Conservation (phyloP, 768 basidiomycete genomes). For the Suillus placidus region DNA sequence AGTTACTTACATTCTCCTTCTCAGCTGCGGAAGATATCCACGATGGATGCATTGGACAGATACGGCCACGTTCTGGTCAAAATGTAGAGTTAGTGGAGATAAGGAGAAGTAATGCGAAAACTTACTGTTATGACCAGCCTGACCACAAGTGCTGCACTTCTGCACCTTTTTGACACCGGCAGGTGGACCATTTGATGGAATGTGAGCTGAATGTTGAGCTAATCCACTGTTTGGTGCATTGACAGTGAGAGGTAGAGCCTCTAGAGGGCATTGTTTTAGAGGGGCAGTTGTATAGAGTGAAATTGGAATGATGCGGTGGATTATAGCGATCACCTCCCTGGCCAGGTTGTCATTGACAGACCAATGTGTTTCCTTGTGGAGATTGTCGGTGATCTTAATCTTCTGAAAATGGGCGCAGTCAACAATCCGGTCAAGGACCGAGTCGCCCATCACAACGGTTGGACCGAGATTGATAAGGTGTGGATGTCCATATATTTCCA, state of each 20-base stretch:
- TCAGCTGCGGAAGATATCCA: too few species aligned
- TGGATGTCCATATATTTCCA: conserved; percentile 8
- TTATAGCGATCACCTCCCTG: conserved; percentile 3
- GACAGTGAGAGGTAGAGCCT: background rate
- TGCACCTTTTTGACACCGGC: background rate
- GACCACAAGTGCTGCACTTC: conserved; percentile 12
- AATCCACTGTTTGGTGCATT: background rate
- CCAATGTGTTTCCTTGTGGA: conserved; percentile 27
- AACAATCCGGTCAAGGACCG: conserved; percentile 22
- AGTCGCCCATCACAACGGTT: conserved; percentile 20
- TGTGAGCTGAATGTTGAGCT: too few species aligned
- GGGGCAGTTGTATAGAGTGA: background rate
- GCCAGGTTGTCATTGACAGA: background rate
- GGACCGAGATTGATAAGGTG: conserved; percentile 16
- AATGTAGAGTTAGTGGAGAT: too few species aligned
- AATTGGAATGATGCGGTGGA: background rate
- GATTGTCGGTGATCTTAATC: conserved; percentile 15
- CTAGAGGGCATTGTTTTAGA: background rate
- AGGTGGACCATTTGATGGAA: background rate
- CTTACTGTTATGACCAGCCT: conserved; percentile 15
- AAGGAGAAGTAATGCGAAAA: too few species aligned
- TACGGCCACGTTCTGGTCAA: too few species aligned
- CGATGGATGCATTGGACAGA: too few species aligned
- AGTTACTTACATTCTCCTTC: too few species aligned
- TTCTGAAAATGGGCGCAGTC: conserved; percentile 28